Percentiles rank a stretch among this genome's conserved stretches.
Conservation (phyloP, 164 flowering plant species). For the Stephania yunnanensis region DNA sequence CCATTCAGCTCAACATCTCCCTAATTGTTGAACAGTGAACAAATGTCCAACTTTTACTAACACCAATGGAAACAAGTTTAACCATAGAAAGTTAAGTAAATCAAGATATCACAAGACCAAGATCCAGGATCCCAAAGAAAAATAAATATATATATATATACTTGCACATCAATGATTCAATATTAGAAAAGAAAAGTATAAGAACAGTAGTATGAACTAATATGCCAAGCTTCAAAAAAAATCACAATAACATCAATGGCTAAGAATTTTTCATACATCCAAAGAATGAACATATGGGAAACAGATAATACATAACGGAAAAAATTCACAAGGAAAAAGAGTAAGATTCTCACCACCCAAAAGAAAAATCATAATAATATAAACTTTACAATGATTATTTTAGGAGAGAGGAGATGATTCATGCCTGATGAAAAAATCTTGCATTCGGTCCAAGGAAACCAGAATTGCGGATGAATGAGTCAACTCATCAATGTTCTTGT, state of each 20-base stretch:
- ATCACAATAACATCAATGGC: not conserved
- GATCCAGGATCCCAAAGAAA: too few relatives aligned
- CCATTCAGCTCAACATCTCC: too few relatives aligned
- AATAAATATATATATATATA: too few relatives aligned
- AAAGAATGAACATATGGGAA: not conserved
- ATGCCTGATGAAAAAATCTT: constrained; percentile 53
- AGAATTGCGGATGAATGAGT: constrained; percentile 50
- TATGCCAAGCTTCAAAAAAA: not conserved
- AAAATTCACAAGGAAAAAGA: not conserved
- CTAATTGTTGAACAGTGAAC: too few relatives aligned
- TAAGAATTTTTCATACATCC: not conserved
- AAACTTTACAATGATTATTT: not conserved
- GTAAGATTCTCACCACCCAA: not conserved
- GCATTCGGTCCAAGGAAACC: constrained; percentile 47
- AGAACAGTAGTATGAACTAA: too few relatives aligned
- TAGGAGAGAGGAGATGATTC: constrained; percentile 8
- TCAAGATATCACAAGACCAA: too few relatives aligned
- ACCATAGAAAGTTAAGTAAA: too few relatives aligned
- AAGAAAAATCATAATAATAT: not conserved
- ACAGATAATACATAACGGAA: not conserved
- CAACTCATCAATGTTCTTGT: constrained; percentile 26
- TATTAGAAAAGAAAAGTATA: too few relatives aligned
- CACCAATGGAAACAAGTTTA: too few relatives aligned
- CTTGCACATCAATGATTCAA: too few relatives aligned
- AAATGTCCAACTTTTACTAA: too few relatives aligned